A percentile compares a stretch with the other conserved stretches of the same genome.
Evolutionary conservation across 2,329 filamentous ascomycete genomes (phyloP).

Genomic region (Claviceps sorghi): DNA sequence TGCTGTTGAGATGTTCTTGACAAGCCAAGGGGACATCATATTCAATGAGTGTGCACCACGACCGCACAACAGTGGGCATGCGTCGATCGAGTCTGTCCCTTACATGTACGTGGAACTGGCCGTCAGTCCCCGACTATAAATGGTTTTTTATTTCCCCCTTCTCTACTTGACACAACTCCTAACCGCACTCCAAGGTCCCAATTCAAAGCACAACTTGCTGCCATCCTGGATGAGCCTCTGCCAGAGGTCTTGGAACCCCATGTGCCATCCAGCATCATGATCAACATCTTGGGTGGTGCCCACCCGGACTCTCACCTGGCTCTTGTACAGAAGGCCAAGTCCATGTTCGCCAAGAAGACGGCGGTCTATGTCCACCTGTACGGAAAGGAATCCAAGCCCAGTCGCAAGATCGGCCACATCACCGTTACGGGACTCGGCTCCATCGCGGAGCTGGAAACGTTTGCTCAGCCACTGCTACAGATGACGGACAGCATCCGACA

Average conservation of each 20-base stretch:
- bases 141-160: not conserved
- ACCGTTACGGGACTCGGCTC: conserved; percentile 62
- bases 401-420: conserved; percentile 90
- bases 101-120: conserved; percentile 31
- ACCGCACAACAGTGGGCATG: conserved; percentile 82
- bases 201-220: conserved; percentile 76
- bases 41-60: conserved; percentile 41
- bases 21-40: conserved; percentile 43
- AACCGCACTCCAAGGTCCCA: conserved; percentile 41
- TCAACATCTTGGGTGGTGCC: conserved; percentile 66
- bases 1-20: conserved; percentile 89
- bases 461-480: conserved; percentile 54
- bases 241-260: conserved; percentile 40
- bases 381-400: conserved; percentile 74
- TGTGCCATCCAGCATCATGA: conserved; percentile 55
- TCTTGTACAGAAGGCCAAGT: conserved; percentile 32
- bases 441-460: conserved; percentile 42
- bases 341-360: conserved; percentile 27
- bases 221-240: conserved; percentile 57
- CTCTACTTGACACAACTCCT: not conserved
- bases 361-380: conserved; percentile 66
- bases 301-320: conserved; percentile 44
- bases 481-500: conserved; percentile 44
- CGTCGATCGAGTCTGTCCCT: conserved; percentile 82
- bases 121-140: not conserved